These are phyloP conservation scores for Leccinum solheimii DNA, from an alignment of 1,284 basidiomycete species.

Conservation along the genomic window DNA sequence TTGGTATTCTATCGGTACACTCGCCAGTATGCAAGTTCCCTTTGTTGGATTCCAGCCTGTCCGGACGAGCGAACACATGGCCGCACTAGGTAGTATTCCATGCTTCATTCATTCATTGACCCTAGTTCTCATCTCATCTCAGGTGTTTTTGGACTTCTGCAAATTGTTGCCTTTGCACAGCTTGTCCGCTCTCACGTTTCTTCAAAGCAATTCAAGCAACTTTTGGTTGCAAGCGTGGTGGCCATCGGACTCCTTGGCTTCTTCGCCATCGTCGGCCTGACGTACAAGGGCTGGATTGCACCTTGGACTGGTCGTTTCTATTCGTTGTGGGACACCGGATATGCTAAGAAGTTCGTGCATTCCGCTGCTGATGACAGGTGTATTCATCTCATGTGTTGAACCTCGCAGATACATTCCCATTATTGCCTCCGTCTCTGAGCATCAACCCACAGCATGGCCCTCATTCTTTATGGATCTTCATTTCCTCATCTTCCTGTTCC, in stretches of 20 bases:
- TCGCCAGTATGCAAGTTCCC: conserved; percentile 98
- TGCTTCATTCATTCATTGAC: neutral
- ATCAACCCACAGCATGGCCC: conserved; percentile 99
- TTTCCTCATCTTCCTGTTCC: conserved; percentile 97
- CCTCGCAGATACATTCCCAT: conserved; percentile 85
- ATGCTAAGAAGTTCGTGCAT: conserved; percentile 84
- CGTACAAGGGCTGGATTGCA: conserved; percentile 94
- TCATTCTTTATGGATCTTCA: conserved; percentile 99
- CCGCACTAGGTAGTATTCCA: conserved; percentile 73
- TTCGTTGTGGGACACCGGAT: conserved; percentile 98
- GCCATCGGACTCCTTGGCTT: conserved; percentile 74
- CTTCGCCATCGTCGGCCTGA: conserved; percentile 73
- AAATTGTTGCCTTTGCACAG: conserved; percentile 94
- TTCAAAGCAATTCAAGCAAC: conserved; percentile 89
- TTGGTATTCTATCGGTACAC: conserved; percentile 97
- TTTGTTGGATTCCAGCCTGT: conserved; percentile 99
- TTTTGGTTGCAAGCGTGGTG: conserved; percentile 73
- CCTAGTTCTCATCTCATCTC: conserved; percentile 8
- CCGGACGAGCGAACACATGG: conserved; percentile 98
- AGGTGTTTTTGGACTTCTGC: conserved; percentile 95
- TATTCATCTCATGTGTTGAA: conserved; percentile 12
- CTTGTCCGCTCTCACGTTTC: conserved; percentile 88
- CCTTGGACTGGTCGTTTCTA: conserved; percentile 99
- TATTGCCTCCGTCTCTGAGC: conserved; percentile 99
- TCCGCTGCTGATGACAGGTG: neutral